Conservation (phyloP, 768 basidiomycete genomes). For the Tephrocybe sp. region DNA sequence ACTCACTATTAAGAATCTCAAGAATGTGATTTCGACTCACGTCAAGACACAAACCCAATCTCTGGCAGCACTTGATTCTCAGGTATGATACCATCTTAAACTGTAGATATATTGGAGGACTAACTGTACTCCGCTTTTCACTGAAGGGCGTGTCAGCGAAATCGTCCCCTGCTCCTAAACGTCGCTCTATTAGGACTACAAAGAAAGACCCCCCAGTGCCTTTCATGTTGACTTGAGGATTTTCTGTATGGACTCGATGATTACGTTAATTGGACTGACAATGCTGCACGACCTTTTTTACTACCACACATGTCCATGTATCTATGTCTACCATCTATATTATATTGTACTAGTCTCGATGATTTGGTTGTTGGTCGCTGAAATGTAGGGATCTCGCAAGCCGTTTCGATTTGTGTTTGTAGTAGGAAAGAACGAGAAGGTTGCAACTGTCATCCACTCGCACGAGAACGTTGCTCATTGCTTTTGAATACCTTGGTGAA, state of each 20-base stretch:
- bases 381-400: too few species aligned
- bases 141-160: constrained; percentile 26
- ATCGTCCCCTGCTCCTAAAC: constrained; percentile 24
- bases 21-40: constrained; percentile 26
- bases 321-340: not conserved
- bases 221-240: constrained; percentile 10
- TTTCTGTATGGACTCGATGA: not conserved
- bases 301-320: not conserved
- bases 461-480: too few species aligned
- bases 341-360: too few species aligned
- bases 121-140: not conserved
- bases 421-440: too few species aligned
- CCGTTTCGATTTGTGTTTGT: too few species aligned
- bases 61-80: constrained; percentile 31
- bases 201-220: constrained; percentile 2
- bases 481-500: too few species aligned
- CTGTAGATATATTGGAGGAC: not conserved
- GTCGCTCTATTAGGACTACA: constrained; percentile 13
- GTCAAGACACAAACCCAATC: constrained; percentile 30
- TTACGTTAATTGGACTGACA: not conserved
- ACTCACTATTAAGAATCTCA: constrained; percentile 30
- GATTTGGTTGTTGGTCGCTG: too few species aligned
- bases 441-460: too few species aligned
- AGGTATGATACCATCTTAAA: constrained; percentile 25
- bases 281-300: not conserved